A percentile compares a stretch with the other conserved stretches of the same genome.
phyloP scores from a whole-genome alignment of 306 rosid genomes.

The Parietaria judaica region DNA sequence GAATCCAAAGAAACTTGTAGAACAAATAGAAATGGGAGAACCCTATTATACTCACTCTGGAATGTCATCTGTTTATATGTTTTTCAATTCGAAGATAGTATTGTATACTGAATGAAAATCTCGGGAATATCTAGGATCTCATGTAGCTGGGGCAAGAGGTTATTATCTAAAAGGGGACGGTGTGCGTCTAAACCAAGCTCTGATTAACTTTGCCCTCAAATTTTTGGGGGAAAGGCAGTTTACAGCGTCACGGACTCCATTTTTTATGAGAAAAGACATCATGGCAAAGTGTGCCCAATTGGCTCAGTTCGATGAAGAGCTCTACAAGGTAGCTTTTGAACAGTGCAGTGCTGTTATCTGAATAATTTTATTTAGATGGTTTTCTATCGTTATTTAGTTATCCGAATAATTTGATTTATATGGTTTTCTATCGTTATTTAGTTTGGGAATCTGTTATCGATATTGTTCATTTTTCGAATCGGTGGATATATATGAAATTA shows the following conservation, averaged over 20 bases:
- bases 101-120: conserved; percentile 14
- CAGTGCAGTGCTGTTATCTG: background rate
- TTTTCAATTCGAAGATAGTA: conserved; percentile 2
- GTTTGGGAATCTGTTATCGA: too few relatives aligned
- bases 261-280: conserved; percentile 86
- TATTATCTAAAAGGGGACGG: conserved; percentile 90
- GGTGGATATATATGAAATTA: too few relatives aligned
- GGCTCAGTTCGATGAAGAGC: conserved; percentile 96
- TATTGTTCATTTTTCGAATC: too few relatives aligned
- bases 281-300: conserved; percentile 97
- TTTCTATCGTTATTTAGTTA: background rate
- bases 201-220: conserved; percentile 76
- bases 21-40: too few relatives aligned
- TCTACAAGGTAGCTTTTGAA: conserved; percentile 53
- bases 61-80: background rate
- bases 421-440: too few relatives aligned
- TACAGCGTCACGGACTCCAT: conserved; percentile 72
- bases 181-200: conserved; percentile 89
- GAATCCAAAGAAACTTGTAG: background rate
- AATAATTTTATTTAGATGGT: background rate
- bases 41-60: too few relatives aligned
- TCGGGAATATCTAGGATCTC: conserved; percentile 53
- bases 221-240: conserved; percentile 75
- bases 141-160: conserved; percentile 95
- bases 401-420: too few relatives aligned